Conservation (phyloP, 345 rosid genomes). For the Balakata baccata region DNA sequence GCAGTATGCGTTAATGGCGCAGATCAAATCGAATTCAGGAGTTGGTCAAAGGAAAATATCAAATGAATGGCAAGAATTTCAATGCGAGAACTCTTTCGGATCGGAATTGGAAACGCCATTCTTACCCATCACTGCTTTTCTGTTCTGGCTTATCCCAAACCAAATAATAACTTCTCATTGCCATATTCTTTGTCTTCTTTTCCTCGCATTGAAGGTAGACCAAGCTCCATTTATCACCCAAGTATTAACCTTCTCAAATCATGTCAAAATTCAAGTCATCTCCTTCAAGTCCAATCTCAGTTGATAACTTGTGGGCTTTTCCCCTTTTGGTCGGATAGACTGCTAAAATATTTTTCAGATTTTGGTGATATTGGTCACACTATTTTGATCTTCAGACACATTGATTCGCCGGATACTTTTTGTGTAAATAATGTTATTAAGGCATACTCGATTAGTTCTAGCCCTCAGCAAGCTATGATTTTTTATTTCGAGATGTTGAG, state of each 20-base stretch:
- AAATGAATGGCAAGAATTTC: slow-evolving; percentile 70
- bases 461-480: slow-evolving; percentile 36
- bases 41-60: slow-evolving; percentile 13
- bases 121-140: not conserved
- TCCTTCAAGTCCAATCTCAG: slow-evolving; percentile 58
- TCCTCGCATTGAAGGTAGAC: slow-evolving; percentile 6
- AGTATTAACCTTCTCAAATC: slow-evolving; percentile 36
- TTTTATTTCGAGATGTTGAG: slow-evolving; percentile 47
- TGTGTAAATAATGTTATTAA: slow-evolving; percentile 46
- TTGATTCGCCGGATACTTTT: slow-evolving; percentile 37
- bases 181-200: slow-evolving; percentile 17
- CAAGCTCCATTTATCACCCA: slow-evolving; percentile 22
- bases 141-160: slow-evolving; percentile 1
- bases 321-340: slow-evolving; percentile 46
- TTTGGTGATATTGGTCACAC: slow-evolving; percentile 44
- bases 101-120: slow-evolving; percentile 30
- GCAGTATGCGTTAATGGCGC: slow-evolving; percentile 25
- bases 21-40: not conserved
- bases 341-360: slow-evolving; percentile 43
- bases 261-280: slow-evolving; percentile 29
- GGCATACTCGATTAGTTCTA: slow-evolving; percentile 42
- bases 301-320: slow-evolving; percentile 53
- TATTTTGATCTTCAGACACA: slow-evolving; percentile 37
- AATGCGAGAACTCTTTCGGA: slow-evolving; percentile 42
- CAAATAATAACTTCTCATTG: slow-evolving; percentile 9